Evolutionary conservation across 2,329 filamentous ascomycete species (phyloP).

Genomic region (Fusarium sublunatum): DNA sequence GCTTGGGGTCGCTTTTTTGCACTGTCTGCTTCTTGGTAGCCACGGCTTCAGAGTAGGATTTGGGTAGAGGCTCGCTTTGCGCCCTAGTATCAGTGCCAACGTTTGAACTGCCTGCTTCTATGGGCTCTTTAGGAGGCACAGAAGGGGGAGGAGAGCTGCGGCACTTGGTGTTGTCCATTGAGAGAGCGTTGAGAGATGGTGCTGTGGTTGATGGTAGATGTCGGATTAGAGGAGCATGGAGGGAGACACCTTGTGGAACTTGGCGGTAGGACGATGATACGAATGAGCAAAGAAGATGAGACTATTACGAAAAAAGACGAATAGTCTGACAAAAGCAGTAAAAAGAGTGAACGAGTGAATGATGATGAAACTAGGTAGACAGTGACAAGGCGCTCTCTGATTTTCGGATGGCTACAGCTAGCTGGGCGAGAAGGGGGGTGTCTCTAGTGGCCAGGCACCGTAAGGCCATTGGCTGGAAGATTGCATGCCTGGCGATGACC

Average conservation of each 20-base stretch:
- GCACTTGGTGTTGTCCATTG: conserved; percentile 27
- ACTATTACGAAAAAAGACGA: neutral
- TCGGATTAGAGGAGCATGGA: neutral
- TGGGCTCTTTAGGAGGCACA: conserved; percentile 31
- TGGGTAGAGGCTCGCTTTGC: neutral
- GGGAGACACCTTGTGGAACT: neutral
- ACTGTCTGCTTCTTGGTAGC: conserved; percentile 22
- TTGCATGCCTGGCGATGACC: too few relatives aligned
- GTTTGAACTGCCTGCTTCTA: conserved; percentile 4
- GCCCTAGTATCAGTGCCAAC: neutral
- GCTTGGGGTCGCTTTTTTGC: conserved; percentile 18
- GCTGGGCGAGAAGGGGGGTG: neutral
- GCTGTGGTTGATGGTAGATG: neutral
- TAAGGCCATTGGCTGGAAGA: too few relatives aligned
- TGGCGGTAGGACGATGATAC: conserved; percentile 7
- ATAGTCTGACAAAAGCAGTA: neutral
- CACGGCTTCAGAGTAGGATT: neutral
- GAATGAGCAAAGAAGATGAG: neutral
- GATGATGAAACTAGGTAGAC: neutral
- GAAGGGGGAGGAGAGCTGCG: conserved; percentile 22
- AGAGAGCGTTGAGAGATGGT: neutral
- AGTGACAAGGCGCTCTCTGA: neutral
- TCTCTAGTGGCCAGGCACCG: neutral
- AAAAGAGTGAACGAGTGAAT: neutral
- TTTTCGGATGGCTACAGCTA: conserved; percentile 15